Evolutionary conservation across 768 basidiomycete species (phyloP).

Genomic region (Pulveroboletus sp.): DNA sequence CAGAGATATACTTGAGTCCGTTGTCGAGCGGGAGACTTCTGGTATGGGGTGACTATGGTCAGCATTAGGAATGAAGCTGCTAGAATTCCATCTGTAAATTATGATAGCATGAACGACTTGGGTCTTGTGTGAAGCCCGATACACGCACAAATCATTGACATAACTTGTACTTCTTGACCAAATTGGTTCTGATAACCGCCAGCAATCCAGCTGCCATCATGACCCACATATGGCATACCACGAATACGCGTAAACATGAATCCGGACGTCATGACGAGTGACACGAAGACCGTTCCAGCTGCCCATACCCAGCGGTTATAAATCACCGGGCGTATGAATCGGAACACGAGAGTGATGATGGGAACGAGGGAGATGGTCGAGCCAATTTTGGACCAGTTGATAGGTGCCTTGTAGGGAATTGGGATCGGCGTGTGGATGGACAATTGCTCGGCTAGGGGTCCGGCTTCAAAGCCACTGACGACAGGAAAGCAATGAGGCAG

Average conservation of each 20-base stretch:
- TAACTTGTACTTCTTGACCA: slow-evolving; percentile 88
- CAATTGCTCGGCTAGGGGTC: slow-evolving; percentile 69
- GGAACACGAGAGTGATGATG: slow-evolving; percentile 45
- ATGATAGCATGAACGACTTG: slow-evolving; percentile 2
- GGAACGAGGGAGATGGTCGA: slow-evolving; percentile 44
- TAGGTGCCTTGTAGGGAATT: slow-evolving; percentile 79
- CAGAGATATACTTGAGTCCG: slow-evolving; percentile 87
- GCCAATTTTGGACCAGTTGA: slow-evolving; percentile 60
- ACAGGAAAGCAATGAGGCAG: slow-evolving; percentile 1
- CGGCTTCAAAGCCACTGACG: slow-evolving; percentile 76
- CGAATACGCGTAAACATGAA: slow-evolving; percentile 98
- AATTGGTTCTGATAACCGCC: slow-evolving; percentile 85
- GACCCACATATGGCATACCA: slow-evolving; percentile 61
- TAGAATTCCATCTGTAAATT: slow-evolving; percentile 70
- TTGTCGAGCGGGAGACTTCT: slow-evolving; percentile 68
- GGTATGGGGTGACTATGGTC: slow-evolving; percentile 73
- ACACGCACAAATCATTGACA: slow-evolving; percentile 78
- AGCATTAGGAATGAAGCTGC: slow-evolving; percentile 77
- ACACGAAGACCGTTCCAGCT: slow-evolving; percentile 51
- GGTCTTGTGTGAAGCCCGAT: background rate
- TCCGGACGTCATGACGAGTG: slow-evolving; percentile 84
- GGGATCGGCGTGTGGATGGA: slow-evolving; percentile 69
- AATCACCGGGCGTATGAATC: slow-evolving; percentile 61
- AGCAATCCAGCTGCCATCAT: slow-evolving; percentile 76
- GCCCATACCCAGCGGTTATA: slow-evolving; percentile 79